Conservation (phyloP, 2,329 filamentous ascomycete species). For the Claviceps digitariae region DNA sequence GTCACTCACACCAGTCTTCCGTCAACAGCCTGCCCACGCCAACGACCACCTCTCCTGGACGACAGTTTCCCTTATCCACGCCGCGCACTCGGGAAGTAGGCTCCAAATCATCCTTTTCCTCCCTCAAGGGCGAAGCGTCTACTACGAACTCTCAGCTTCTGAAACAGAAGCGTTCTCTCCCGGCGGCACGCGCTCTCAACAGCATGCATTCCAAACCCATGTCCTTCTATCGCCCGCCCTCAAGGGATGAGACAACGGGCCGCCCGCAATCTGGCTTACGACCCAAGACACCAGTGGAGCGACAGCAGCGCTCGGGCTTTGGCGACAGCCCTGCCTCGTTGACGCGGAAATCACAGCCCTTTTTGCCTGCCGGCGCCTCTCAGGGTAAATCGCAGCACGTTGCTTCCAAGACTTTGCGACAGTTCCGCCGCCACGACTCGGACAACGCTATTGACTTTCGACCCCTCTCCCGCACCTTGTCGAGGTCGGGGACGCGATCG, state of each 20-base stretch:
- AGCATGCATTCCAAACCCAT: slow-evolving; percentile 38
- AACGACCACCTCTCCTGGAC: slow-evolving; percentile 40
- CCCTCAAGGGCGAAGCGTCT: slow-evolving; percentile 44
- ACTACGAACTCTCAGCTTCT: slow-evolving; percentile 53
- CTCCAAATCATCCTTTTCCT: slow-evolving; percentile 38
- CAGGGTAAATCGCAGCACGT: slow-evolving; percentile 67
- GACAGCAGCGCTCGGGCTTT: slow-evolving; percentile 32
- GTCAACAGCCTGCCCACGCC: slow-evolving; percentile 49
- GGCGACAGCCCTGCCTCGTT: slow-evolving; percentile 37
- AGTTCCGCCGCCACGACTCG: slow-evolving; percentile 70
- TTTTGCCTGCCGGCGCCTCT: slow-evolving; percentile 64
- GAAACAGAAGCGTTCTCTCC: slow-evolving; percentile 51
- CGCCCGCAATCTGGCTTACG: slow-evolving; percentile 40
- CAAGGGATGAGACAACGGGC: slow-evolving; percentile 36
- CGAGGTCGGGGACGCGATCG: slow-evolving; percentile 44
- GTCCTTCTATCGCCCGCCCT: slow-evolving; percentile 42
- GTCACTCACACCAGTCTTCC: slow-evolving; percentile 57
- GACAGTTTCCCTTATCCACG: slow-evolving; percentile 41
- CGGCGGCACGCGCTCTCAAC: slow-evolving; percentile 40
- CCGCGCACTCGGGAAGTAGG: slow-evolving; percentile 48
- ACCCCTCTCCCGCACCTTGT: slow-evolving; percentile 42
- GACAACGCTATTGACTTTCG: slow-evolving; percentile 51
- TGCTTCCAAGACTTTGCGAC: slow-evolving; percentile 54
- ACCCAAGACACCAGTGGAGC: slow-evolving; percentile 61
- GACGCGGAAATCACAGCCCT: slow-evolving; percentile 53